Base-by-base conservation (phyloP, 495 filamentous ascomycete species). In the Pseudomonodictys pantanalensis region DNA sequence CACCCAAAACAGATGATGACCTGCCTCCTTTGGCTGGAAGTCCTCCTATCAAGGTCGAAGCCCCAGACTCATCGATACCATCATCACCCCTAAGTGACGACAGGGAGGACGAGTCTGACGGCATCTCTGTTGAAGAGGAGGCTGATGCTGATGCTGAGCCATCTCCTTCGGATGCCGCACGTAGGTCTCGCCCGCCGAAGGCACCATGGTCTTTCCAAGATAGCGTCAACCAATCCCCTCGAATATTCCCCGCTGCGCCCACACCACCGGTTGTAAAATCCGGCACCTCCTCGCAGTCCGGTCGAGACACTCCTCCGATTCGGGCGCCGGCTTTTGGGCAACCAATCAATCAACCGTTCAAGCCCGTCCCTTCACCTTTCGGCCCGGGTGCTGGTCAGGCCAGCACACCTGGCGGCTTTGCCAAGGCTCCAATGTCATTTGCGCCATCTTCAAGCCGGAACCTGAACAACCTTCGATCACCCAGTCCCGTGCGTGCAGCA, bases 401-500 rank as follows among this genome's bases (percentile, higher is more conserved):
- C 11, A 60, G 43, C 29, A 69, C 72, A 12, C 69, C 72, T 11
- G 67, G 69, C 8, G 71, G 69, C 17, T 63, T 69, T 72, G 45
- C 73, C 87, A 39, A 73, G 45, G 77, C 79, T 43, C 20, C 18
- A 20, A 60, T 79, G 43, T 73, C 86, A 62, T 81, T 86, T 6
- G 80, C 82, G 39, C 83, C 85, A 25, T 80, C 76, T n/a, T 66
- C 76, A 50, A 62, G 44, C 28, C 56, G 52, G 24, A 64, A 26
- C 44, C 80, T 72, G 38, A 77, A 82, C 52, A 84, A 83, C 52
- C 87, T 87, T 38, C 82, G 89, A 28, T 93, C 90, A 9, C 90
- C 90, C 11, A 93, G 90, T 62, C 90, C 91, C 0, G 75, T 90
- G 2, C 85, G 90, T 17, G 71, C 75, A 20, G 69, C 72, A 5